phyloP scores from a whole-genome alignment of 2,329 filamentous ascomycete genomes.

The Sarocladiaceae sp. region DNA sequence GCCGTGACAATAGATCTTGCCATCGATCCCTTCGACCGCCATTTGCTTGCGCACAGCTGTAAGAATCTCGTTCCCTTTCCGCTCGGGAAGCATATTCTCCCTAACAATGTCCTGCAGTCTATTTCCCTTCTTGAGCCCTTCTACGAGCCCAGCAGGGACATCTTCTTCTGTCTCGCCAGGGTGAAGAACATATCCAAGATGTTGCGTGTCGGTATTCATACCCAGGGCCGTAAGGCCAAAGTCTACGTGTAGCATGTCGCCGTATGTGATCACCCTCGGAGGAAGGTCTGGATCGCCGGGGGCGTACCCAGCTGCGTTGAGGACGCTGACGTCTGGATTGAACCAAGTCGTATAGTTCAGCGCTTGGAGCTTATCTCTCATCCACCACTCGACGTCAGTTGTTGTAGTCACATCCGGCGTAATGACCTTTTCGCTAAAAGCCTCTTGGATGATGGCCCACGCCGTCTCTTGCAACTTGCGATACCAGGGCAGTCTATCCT shows the following conservation, averaged over 20 bases:
- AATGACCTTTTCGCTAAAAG: conserved; percentile 38
- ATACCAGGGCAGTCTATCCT: conserved; percentile 37
- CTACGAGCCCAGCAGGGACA: conserved; percentile 35
- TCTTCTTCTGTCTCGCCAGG: conserved; percentile 36
- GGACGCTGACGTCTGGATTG: conserved; percentile 39
- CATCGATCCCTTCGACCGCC: conserved; percentile 36
- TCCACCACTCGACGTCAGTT: conserved; percentile 46
- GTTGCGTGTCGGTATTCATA: conserved; percentile 46
- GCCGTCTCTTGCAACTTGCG: conserved; percentile 42
- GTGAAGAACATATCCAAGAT: conserved; percentile 43
- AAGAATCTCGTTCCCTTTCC: conserved; percentile 41
- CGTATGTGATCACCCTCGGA: conserved; percentile 32
- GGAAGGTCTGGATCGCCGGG: conserved; percentile 14
- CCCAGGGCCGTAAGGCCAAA: conserved; percentile 41
- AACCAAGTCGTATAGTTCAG: conserved; percentile 51
- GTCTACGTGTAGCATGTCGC: conserved; percentile 45
- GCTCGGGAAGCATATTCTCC: conserved; percentile 38
- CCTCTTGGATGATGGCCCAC: conserved; percentile 44
- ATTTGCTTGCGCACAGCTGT: conserved; percentile 33
- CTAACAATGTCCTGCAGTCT: conserved; percentile 43
- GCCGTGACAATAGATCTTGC: conserved; percentile 44
- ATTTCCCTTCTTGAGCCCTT: conserved; percentile 41
- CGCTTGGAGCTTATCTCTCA: conserved; percentile 42
- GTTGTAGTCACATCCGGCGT: conserved; percentile 38
- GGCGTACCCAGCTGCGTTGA: conserved; percentile 21